phyloP scores from a whole-genome alignment of 2,329 filamentous ascomycete genomes.

The Aspergillus oerlinghausenensis region DNA sequence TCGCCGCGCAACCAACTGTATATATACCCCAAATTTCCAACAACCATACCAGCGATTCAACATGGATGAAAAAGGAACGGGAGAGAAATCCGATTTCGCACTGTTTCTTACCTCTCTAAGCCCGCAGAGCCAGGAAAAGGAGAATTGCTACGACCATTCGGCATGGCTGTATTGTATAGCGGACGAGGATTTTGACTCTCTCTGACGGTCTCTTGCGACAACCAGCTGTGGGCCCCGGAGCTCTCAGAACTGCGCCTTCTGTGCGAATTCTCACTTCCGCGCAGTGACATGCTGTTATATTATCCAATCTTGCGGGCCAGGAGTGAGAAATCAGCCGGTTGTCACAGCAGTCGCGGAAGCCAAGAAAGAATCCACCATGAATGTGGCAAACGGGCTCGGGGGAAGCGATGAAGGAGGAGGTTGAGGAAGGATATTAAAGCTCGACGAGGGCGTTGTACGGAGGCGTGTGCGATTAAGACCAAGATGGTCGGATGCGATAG shows the following conservation, averaged over 20 bases:
- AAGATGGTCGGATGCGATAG: not conserved
- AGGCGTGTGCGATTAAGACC: not conserved
- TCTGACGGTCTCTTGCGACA: slow-evolving; percentile 38
- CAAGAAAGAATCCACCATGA: slow-evolving; percentile 18
- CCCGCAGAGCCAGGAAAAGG: slow-evolving; percentile 21
- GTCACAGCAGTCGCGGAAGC: slow-evolving; percentile 7
- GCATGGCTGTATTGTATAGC: slow-evolving; percentile 17
- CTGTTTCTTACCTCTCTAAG: slow-evolving; percentile 30
- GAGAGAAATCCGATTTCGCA: not conserved
- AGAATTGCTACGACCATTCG: slow-evolving; percentile 25
- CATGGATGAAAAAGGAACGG: not conserved
- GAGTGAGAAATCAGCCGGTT: slow-evolving; percentile 20
- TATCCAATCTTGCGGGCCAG: slow-evolving; percentile 13
- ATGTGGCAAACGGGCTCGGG: slow-evolving; percentile 6
- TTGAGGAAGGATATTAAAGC: not conserved
- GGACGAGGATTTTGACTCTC: slow-evolving; percentile 20
- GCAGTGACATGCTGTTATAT: slow-evolving; percentile 28
- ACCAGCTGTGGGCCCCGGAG: slow-evolving; percentile 35
- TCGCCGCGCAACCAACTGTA: not conserved
- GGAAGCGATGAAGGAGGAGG: not conserved
- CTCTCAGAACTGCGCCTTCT: slow-evolving; percentile 39
- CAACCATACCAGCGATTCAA: not conserved
- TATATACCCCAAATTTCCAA: not conserved
- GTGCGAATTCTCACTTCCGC: slow-evolving; percentile 29
- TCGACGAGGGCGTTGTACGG: not conserved